phyloP scores from a whole-genome alignment of 2,329 filamentous ascomycete species.

The Karstenula rhodostoma region DNA sequence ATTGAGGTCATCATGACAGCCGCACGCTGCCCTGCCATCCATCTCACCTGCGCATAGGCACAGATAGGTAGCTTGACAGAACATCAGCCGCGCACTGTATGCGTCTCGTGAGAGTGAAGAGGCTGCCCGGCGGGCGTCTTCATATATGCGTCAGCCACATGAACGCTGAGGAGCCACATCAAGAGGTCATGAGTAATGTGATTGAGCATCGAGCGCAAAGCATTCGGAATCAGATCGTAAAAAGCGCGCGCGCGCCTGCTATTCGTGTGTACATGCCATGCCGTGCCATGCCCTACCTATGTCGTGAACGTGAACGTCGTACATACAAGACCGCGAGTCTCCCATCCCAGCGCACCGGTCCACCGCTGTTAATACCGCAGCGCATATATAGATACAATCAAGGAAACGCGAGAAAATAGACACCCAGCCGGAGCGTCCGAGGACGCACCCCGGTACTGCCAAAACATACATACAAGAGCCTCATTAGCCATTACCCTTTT shows the following conservation, averaged over 20 bases:
- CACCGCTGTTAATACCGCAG: conserved; percentile 21
- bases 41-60: not conserved
- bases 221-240: conserved; percentile 10
- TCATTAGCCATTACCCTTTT: conserved; percentile 20
- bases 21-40: not conserved
- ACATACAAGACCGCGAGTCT: conserved; percentile 7
- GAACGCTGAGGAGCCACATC: conserved; percentile 21
- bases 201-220: not conserved
- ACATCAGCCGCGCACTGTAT: conserved; percentile 10
- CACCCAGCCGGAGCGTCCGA: not conserved
- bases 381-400: conserved; percentile 19
- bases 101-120: not conserved
- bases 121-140: conserved; percentile 8
- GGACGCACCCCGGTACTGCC: conserved; percentile 8
- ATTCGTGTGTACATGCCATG: conserved; percentile 8
- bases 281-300: conserved; percentile 7
- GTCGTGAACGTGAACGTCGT: conserved; percentile 14
- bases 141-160: conserved; percentile 19
- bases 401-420: not conserved
- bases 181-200: conserved; percentile 12
- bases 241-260: conserved; percentile 12
- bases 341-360: conserved; percentile 13
- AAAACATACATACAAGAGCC: conserved; percentile 23
- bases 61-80: not conserved
- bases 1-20: not conserved